Percentiles rank a stretch among this genome's conserved stretches.
Evolutionary conservation across 2,329 filamentous ascomycete species (phyloP).

Genomic region (Aspergillus puulaauensis): DNA sequence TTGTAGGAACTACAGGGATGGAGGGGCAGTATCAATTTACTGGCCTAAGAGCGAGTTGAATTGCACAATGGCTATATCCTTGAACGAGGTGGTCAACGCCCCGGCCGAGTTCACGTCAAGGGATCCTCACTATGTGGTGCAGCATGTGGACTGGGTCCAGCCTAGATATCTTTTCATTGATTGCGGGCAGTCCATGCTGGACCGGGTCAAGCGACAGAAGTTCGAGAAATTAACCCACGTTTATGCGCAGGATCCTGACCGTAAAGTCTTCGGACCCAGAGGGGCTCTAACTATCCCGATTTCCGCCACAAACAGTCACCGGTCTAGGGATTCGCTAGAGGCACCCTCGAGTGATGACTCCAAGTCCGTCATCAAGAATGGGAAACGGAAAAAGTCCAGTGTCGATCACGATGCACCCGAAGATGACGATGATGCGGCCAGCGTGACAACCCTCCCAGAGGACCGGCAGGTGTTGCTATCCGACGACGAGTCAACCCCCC

Average conservation of each 20-base stretch:
- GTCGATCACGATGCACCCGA: neutral
- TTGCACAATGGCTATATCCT: conserved; percentile 61
- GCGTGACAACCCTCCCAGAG: conserved; percentile 50
- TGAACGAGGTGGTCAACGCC: conserved; percentile 83
- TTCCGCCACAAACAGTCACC: conserved; percentile 49
- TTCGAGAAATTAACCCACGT: conserved; percentile 11
- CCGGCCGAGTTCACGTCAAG: conserved; percentile 59
- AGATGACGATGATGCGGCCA: conserved; percentile 47
- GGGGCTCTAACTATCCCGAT: conserved; percentile 51
- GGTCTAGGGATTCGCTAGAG: neutral
- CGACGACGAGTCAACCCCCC: conserved; percentile 25
- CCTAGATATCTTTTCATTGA: conserved; percentile 77
- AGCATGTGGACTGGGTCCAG: conserved; percentile 81
- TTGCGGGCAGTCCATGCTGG: conserved; percentile 14
- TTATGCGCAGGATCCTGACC: conserved; percentile 38
- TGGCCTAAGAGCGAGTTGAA: conserved; percentile 71
- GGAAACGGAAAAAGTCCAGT: neutral
- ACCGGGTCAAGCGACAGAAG: neutral
- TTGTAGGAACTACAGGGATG: conserved; percentile 13
- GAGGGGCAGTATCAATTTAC: no score
- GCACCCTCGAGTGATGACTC: neutral
- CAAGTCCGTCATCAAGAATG: neutral
- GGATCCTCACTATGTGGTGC: conserved; percentile 68
- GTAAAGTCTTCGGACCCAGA: conserved; percentile 42
- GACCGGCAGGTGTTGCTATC: conserved; percentile 46